Evolutionary conservation across 2,329 filamentous ascomycete genomes (phyloP), one percentile per base, ranked within the genome.

Genomic region (Ceratocystis albifundus): DNA sequence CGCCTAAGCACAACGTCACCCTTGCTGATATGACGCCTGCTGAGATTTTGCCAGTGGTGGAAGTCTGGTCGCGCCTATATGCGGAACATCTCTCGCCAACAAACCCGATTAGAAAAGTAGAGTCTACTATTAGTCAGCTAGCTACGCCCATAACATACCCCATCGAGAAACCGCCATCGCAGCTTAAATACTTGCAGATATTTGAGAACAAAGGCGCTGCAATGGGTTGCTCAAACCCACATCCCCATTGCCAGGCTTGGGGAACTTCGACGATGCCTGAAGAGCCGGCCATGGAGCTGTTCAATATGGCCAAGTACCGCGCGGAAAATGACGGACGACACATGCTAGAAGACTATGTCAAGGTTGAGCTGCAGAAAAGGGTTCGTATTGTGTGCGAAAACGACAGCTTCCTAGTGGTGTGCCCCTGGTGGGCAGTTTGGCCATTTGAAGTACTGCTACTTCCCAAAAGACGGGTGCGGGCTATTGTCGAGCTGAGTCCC

Each of bases 191-290:
- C 77, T 96, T 99, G 92, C 94, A 99, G 74, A 97, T 99, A 70
- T 99, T 99, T 69, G 94, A 99, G 78, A 99, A 99, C 80, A 99
- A 99, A 77, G 94, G 94, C 64, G 86, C 89, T 0, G 90, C 93
- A 10, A 99, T 99, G 94, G 94, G 94, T 64, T 99, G 94, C 79
- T 97, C 93, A 1, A 99, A 99, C 75, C 94, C 94, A 0, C 94
- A 99, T 75, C 94, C 94, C 0, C 94, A 99, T 77, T 93, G 94
- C 68, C 94, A 99, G 75, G 82, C 96, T 69, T 99, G 94, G 94
- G 94, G 90, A 1, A 96, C 92, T 0, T 96, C 90, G 25, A 88
- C 86, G 5, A 78, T 96, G 70, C 94, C 94, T 0, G 92, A 97
- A 74, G 94, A 99, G 76, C 90, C 90, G 0, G 83, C 82, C 1